These are phyloP conservation scores for Talaromyces nanjingensis DNA, from an alignment of 495 filamentous ascomycete species.

Conservation along the genomic window DNA sequence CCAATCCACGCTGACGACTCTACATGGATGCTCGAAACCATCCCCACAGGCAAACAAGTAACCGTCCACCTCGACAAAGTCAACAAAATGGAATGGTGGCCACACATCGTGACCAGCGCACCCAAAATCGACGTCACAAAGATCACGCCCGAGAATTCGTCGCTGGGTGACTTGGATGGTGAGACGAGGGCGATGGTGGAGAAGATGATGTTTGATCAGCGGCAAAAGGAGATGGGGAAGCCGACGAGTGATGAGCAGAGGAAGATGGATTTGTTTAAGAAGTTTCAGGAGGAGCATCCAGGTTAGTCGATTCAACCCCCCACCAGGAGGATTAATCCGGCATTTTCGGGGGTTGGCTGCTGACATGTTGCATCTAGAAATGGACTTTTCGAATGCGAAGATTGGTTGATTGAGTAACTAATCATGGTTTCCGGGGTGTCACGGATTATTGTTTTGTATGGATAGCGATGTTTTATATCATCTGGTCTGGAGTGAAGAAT, in stretches of 20 bases:
- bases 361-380: conserved; percentile 24
- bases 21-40: conserved; percentile 85
- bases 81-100: conserved; percentile 98
- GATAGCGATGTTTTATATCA: not conserved
- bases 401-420: conserved; percentile 20
- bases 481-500: not conserved
- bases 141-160: conserved; percentile 88
- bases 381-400: conserved; percentile 44
- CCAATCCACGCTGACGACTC: conserved; percentile 74
- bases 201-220: conserved; percentile 99
- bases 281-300: conserved; percentile 79
- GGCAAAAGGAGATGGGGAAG: conserved; percentile 88
- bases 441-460: not conserved
- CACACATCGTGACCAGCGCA: conserved; percentile 76
- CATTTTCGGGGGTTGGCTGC: not conserved
- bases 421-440: not conserved
- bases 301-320: conserved; percentile 67
- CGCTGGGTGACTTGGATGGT: conserved; percentile 85
- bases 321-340: not conserved
- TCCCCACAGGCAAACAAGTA: conserved; percentile 62
- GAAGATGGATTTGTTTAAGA: conserved; percentile 86
- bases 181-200: conserved; percentile 98
- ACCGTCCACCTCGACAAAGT: conserved; percentile 90
- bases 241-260: conserved; percentile 86
- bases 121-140: conserved; percentile 85